Evolutionary conservation across 139 green algal species (phyloP).

Genomic region (Coccomyxa sp.): DNA sequence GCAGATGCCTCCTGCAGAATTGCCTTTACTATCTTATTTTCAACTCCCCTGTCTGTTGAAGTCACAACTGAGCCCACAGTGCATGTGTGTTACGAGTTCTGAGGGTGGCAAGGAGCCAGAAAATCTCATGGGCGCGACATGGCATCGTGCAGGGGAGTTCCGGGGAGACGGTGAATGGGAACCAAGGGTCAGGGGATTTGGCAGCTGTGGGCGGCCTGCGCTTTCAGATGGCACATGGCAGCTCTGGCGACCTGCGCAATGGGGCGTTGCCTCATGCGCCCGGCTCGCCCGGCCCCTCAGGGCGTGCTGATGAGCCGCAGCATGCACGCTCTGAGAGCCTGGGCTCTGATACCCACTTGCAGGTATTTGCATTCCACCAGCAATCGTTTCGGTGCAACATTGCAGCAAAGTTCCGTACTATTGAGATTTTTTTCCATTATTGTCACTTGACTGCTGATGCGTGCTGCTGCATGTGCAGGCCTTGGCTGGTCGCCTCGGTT

Average conservation of each 20-base stretch:
- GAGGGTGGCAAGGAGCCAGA: not conserved
- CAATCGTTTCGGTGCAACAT: not conserved
- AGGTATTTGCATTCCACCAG: not conserved
- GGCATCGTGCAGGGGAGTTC: not conserved
- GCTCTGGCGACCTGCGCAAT: not conserved
- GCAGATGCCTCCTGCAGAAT: not conserved
- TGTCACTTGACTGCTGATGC: not conserved
- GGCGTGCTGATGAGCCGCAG: not conserved
- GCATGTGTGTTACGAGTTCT: not conserved
- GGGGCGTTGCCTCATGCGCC: too few species aligned
- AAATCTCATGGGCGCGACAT: not conserved
- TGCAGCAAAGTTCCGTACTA: not conserved
- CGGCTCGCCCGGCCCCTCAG: not conserved
- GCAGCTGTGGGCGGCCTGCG: not conserved
- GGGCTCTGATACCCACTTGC: not conserved
- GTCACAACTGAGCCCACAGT: not conserved
- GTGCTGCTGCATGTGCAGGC: not conserved
- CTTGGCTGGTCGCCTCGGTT: not conserved
- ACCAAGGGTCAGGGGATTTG: not conserved
- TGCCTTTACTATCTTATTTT: not conserved
- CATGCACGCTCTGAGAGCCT: not conserved
- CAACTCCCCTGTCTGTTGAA: not conserved
- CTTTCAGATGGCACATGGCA: not conserved
- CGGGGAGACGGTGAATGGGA: not conserved
- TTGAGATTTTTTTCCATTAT: not conserved